A percentile compares a stretch with the other conserved stretches of the same genome.
Evolutionary conservation across 139 green algal genomes (phyloP).

Genomic region (Diplosphaera chodatii): DNA sequence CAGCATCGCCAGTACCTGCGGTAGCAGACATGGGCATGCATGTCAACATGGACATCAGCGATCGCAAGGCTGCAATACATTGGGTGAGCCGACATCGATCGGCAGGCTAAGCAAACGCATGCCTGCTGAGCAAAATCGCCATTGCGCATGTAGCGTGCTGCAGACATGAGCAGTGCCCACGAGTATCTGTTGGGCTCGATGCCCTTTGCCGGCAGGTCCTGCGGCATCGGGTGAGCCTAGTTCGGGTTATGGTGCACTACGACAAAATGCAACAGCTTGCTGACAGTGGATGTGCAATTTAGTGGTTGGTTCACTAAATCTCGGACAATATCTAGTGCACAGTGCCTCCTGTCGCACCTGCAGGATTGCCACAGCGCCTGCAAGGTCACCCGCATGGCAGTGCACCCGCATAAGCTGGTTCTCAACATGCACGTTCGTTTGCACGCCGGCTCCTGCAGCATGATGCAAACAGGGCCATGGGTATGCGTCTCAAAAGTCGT

Average conservation of each 20-base stretch:
- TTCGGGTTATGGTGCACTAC: no score
- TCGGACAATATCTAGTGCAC: background rate
- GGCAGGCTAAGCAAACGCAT: background rate
- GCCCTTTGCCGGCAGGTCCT: background rate
- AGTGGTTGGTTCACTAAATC: no score
- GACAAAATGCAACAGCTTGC: no score
- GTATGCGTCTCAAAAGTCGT: no score
- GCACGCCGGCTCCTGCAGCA: background rate
- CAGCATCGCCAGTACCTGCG: background rate
- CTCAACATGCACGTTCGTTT: background rate
- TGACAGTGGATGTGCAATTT: no score
- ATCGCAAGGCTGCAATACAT: no score
- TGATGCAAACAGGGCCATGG: no score
- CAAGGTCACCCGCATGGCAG: background rate
- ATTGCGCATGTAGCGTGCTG: background rate
- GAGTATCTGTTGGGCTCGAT: background rate
- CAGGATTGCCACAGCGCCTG: background rate
- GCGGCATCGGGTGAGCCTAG: no score
- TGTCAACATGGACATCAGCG: background rate
- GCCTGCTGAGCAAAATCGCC: background rate
- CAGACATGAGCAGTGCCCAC: background rate
- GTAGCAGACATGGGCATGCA: no score
- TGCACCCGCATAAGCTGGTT: background rate
- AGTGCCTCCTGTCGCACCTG: background rate
- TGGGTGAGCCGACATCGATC: no score